A percentile compares a stretch with the other conserved stretches of the same genome.
Evolutionary conservation across 2,329 filamentous ascomycete genomes (phyloP).

Genomic region (Pezicula carpinea): DNA sequence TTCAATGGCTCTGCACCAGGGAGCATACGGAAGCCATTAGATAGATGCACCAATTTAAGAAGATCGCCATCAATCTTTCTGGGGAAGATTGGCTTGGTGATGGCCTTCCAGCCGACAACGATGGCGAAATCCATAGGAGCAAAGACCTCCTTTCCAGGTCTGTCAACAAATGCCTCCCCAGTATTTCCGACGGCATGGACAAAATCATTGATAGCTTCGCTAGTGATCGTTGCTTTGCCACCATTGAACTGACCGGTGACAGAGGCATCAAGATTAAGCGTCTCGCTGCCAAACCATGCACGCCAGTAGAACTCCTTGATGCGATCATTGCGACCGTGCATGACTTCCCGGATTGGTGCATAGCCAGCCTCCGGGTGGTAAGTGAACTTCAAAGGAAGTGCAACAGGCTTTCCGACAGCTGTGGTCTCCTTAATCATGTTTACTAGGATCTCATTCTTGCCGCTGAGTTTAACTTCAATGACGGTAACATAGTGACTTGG

Average conservation of each 20-base stretch:
- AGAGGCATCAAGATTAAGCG: slow-evolving; percentile 75
- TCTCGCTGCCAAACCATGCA: slow-evolving; percentile 90
- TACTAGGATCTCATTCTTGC: slow-evolving; percentile 76
- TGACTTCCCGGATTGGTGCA: slow-evolving; percentile 95
- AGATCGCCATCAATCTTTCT: slow-evolving; percentile 93
- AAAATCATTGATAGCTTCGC: slow-evolving; percentile 94
- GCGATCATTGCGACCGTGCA: slow-evolving; percentile 91
- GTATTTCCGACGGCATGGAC: slow-evolving; percentile 99
- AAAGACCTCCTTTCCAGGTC: slow-evolving; percentile 87
- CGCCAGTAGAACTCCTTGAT: slow-evolving; percentile 99
- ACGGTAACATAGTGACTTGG: slow-evolving; percentile 86
- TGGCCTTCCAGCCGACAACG: slow-evolving; percentile 98
- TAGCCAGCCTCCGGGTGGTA: slow-evolving; percentile 96
- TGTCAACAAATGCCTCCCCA: slow-evolving; percentile 93
- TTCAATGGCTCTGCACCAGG: slow-evolving; percentile 91
- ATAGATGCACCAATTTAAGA: slow-evolving; percentile 92
- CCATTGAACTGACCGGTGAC: slow-evolving; percentile 88
- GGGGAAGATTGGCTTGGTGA: slow-evolving; percentile 98
- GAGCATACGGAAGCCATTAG: slow-evolving; percentile 97
- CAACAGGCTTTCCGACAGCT: slow-evolving; percentile 74
- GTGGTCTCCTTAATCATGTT: slow-evolving; percentile 93
- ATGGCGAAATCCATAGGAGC: slow-evolving; percentile 99
- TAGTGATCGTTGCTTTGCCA: slow-evolving; percentile 79
- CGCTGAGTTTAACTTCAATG: slow-evolving; percentile 74
- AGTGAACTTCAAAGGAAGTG: slow-evolving; percentile 80